Base-by-base conservation (phyloP, 2,329 filamentous ascomycete species). In the Scedosporium dehoogii region DNA sequence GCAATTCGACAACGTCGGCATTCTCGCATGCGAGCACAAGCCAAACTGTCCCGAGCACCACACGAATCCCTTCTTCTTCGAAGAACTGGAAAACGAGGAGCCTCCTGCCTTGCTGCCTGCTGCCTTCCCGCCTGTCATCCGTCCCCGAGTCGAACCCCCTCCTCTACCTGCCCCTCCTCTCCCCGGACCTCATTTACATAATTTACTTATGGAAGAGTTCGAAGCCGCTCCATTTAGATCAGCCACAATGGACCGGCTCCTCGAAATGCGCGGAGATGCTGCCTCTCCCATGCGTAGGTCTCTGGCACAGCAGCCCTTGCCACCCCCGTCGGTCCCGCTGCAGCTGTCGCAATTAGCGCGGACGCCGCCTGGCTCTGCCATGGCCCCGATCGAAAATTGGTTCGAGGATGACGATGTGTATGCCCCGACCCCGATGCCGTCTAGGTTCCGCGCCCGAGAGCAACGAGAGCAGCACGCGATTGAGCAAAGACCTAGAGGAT, bases 11-110 rank as follows among this genome's bases (percentile, higher is more conserved):
- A 48, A 64, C 4, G 62, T 67, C 6, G 68, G 69, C 18, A 69
- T 72, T 38, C 68, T 73, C 1, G 66, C 66, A 21, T 76, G 74
- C 58, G 66, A 66, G 0, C 74, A 76, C 65, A 69, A 66, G 9
- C 56, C 55, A 2, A 65, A 65, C 18, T 77, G 74, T 60, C 64
- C 66, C 3, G 69, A 71, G 60, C 63, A 59, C 18, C n/a, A 56
- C 48, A 23, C 18, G 4, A 68, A 70, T 41, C 64, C 68, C 5
- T 66, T 68, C 29, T 21, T 53, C 44, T 27, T n/a, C 9, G 64
- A 64, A 44, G 65, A 70, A 29, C 33, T 68, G 25, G 14, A 23
- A 14, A 12, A n/a, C 14, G 29, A 58, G 16, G 9, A 55, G 51
- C 51, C 18, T 23, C 51, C 44, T 5, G 21, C 51, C 21, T 18